These are phyloP conservation scores for Aspergillus oerlinghausenensis DNA, from an alignment of 2,329 filamentous ascomycete species.

Conservation along the genomic window DNA sequence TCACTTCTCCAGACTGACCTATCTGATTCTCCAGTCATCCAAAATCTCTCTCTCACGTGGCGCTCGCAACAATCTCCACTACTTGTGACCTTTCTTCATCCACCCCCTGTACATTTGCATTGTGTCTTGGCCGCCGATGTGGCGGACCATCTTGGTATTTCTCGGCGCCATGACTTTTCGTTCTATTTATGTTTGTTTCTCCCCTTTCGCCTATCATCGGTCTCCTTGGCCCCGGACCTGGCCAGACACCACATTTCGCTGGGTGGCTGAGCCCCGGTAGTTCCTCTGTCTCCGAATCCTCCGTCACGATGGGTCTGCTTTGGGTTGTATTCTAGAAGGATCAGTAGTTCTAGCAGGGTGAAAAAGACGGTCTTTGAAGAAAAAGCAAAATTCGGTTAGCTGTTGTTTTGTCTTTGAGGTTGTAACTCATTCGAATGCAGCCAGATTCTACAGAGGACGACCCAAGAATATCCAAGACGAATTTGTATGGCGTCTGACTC, in stretches of 20 bases:
- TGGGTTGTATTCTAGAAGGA: slow-evolving; percentile 11
- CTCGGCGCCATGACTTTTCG: slow-evolving; percentile 29
- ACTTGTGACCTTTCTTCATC: slow-evolving; percentile 11
- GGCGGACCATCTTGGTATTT: slow-evolving; percentile 28
- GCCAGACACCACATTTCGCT: background rate
- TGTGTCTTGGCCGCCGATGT: slow-evolving; percentile 23
- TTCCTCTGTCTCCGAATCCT: slow-evolving; percentile 5
- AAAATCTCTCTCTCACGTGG: slow-evolving; percentile 6
- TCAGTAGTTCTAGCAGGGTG: background rate
- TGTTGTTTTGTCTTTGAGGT: background rate
- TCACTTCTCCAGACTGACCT: slow-evolving; percentile 10
- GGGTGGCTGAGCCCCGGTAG: background rate
- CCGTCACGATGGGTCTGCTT: slow-evolving; percentile 1
- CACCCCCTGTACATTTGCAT: slow-evolving; percentile 31
- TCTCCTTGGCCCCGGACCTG: slow-evolving; percentile 5
- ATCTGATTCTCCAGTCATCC: background rate
- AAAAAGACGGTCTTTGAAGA: background rate
- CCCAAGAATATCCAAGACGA: background rate
- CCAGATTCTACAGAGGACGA: background rate
- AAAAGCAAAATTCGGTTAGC: background rate
- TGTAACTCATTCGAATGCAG: background rate
- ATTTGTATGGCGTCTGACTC: background rate
- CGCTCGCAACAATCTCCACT: slow-evolving; percentile 22
- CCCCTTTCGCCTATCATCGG: slow-evolving; percentile 3
- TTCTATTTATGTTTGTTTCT: slow-evolving; percentile 8